Evolutionary conservation across 2,329 filamentous ascomycete species (phyloP), one percentile per base, ranked within the genome.

Genomic region (Amauroascus niger): DNA sequence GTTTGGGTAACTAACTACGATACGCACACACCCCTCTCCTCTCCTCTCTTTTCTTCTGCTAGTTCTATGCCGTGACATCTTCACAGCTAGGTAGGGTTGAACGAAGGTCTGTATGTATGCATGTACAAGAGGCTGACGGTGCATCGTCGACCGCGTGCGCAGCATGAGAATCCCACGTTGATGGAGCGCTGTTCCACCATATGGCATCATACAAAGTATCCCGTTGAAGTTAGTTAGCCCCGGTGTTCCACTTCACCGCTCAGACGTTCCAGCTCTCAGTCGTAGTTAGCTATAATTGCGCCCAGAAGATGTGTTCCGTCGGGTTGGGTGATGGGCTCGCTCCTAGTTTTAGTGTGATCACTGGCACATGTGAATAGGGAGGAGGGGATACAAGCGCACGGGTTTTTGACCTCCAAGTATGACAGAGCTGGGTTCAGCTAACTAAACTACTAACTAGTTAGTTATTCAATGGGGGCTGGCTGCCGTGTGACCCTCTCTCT

Each of bases 111-210:
- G n/a, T n/a, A n/a, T n/a, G 3, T 2, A 30, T 6, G 41, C 24
- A 45, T n/a, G 13, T 8, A 45, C 41, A 45, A 30, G 14, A 24
- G 45, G 45, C 45, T 35, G 22, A 24, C 3, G 30, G 45, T 6
- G 9, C 30, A 32, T 30, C 14, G 33, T 46, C n/a, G 22, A 14
- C 20, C 41, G 22, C 43, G 14, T 20, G 26, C 44, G 22, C 44
- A n/a, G 48, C 48, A 50, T 43, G 33, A 41, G 35, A 43, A 50
- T 50, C 48, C 48, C 48, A 50, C 48, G 48, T 50, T 41, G 39
- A 50, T 50, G 48, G 37, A 49, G 20, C 5, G 33, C 28, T 50
- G 48, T 50, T 50, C 48, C 35, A 50, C 48, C 48, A 50, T 41
- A 50, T 50, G 35, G 48, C 35, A 41, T 43, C 26, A 47, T 37